phyloP scores from a whole-genome alignment of 495 filamentous ascomycete species.

The Hypoxylon lienhwacheense region DNA sequence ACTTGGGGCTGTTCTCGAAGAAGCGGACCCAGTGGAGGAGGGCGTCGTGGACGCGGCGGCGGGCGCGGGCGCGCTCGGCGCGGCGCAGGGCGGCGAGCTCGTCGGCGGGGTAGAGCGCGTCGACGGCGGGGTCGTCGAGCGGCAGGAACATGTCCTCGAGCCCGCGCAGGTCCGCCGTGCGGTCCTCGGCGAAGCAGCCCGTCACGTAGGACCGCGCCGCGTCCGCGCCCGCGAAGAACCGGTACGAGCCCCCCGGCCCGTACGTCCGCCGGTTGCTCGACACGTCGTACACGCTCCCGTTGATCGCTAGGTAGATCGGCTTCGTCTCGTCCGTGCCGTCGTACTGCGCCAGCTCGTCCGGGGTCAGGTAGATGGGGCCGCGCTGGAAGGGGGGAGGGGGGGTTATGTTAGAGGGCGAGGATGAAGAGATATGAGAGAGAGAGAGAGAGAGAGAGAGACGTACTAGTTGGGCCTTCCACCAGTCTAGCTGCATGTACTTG shows the following conservation, averaged over 20 bases:
- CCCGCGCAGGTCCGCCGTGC: conserved; percentile 78
- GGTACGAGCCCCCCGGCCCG: conserved; percentile 86
- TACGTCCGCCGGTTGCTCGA: conserved; percentile 72
- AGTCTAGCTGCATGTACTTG: conserved; percentile 63
- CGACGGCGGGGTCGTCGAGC: conserved; percentile 62
- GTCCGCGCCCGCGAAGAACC: conserved; percentile 84
- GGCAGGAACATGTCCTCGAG: conserved; percentile 90
- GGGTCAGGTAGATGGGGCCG: conserved; percentile 64
- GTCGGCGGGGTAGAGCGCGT: conserved; percentile 49
- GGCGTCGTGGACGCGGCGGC: conserved; percentile 56
- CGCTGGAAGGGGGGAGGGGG: conserved; percentile 23
- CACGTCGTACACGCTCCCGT: conserved; percentile 95
- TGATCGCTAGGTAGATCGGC: conserved; percentile 90
- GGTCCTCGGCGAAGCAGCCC: conserved; percentile 88
- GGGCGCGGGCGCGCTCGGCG: conserved; percentile 55
- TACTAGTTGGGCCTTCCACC: conserved; percentile 67
- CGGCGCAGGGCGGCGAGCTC: conserved; percentile 60
- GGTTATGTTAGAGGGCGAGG: conserved; percentile 9
- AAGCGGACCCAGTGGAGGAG: conserved; percentile 71
- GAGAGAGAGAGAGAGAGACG: conserved; percentile 8
- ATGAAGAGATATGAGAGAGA: not conserved
- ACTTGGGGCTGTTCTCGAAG: conserved; percentile 76
- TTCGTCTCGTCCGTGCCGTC: conserved; percentile 73
- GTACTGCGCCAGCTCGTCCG: conserved; percentile 68
- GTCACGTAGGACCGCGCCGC: conserved; percentile 92